These are phyloP conservation scores for Calonectria naviculata DNA, from an alignment of 2,329 filamentous ascomycete species.

Conservation along the genomic window DNA sequence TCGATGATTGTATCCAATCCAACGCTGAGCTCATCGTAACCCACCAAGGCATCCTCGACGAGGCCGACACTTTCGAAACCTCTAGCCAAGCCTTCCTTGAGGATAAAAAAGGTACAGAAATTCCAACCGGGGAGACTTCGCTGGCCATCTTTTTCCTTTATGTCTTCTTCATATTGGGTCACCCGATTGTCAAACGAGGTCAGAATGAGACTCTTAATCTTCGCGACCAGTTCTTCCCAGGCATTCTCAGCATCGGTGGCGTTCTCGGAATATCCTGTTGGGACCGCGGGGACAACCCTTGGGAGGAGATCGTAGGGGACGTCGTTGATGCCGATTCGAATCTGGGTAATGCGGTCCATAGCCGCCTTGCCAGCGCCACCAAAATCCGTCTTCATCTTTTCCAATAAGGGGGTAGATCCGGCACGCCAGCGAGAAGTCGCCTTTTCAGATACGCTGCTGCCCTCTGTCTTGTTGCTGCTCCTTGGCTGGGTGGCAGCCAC, in stretches of 20 bases:
- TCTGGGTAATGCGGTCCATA: constrained; percentile 84
- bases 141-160: constrained; percentile 92
- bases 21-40: constrained; percentile 93
- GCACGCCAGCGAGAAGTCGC: constrained; percentile 81
- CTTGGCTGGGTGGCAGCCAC: constrained; percentile 82
- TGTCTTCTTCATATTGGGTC: constrained; percentile 95
- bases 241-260: constrained; percentile 83
- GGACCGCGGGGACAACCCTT: constrained; percentile 71
- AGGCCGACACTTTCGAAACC: constrained; percentile 97
- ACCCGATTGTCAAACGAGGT: constrained; percentile 92
- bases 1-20: constrained; percentile 86
- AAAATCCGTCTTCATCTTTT: constrained; percentile 92
- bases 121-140: constrained; percentile 94
- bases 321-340: constrained; percentile 80
- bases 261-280: constrained; percentile 74
- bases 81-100: constrained; percentile 93
- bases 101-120: constrained; percentile 98
- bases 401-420: constrained; percentile 83
- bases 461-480: constrained; percentile 65
- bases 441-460: constrained; percentile 70
- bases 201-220: constrained; percentile 88
- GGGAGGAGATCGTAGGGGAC: constrained; percentile 74
- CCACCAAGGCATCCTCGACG: constrained; percentile 93
- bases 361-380: constrained; percentile 77
- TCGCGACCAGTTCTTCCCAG: constrained; percentile 85